A percentile compares a stretch with the other conserved stretches of the same genome.
These are phyloP conservation scores for Trametes coccinea DNA, from an alignment of 768 basidiomycete species.

Conservation along the genomic window DNA sequence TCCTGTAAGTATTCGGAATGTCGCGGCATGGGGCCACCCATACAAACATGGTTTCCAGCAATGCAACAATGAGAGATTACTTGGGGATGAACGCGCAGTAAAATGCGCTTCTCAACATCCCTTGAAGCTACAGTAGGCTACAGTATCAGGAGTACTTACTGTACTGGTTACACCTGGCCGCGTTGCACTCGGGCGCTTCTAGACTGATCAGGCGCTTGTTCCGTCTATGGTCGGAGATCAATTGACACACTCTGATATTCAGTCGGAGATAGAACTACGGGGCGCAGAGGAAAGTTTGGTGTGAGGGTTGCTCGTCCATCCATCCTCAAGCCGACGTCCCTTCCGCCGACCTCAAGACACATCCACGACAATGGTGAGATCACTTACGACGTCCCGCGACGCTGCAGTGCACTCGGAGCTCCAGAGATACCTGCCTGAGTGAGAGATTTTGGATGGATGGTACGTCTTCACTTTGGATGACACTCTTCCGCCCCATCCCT, in stretches of 20 bases:
- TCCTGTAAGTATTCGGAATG: no score
- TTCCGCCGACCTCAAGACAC: conserved; percentile 21
- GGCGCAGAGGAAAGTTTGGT: conserved; percentile 5
- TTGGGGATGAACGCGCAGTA: no score
- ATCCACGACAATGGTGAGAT: conserved; percentile 26
- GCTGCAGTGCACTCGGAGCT: conserved; percentile 23
- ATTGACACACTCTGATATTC: not conserved
- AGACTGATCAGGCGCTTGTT: not conserved
- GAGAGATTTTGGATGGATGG: conserved; percentile 31
- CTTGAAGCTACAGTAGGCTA: no score
- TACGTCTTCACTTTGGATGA: conserved; percentile 22
- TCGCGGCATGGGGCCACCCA: no score
- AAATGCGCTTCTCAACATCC: no score
- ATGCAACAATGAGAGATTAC: no score
- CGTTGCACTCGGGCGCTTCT: no score
- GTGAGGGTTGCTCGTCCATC: not conserved
- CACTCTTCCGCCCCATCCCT: not conserved
- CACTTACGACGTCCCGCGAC: not conserved
- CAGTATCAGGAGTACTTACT: no score
- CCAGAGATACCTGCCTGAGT: conserved; percentile 17
- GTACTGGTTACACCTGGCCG: no score
- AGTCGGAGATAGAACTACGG: conserved; percentile 10
- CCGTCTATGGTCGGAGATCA: no score
- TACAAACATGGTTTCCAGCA: no score
- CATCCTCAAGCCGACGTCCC: conserved; percentile 17